Percentiles rank a stretch among this genome's conserved stretches.
These are phyloP conservation scores for Aphanomyces stellatus DNA, from an alignment of 352 stramenopile genomes.

Conservation along the genomic window DNA sequence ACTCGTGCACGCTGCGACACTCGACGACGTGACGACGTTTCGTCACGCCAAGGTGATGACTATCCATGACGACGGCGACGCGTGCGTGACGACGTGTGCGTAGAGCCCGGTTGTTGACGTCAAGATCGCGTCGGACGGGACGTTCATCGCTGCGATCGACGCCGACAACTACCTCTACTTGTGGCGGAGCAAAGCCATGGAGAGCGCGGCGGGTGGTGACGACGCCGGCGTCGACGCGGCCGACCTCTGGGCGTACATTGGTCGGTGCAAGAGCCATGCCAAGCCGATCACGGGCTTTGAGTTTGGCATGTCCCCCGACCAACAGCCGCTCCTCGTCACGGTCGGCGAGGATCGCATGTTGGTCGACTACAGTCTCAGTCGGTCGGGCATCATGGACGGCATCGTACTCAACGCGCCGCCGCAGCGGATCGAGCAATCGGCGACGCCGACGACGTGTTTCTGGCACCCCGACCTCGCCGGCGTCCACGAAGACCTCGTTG, in stretches of 20 bases:
- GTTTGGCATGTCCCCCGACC: constrained; percentile 70
- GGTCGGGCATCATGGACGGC: constrained; percentile 77
- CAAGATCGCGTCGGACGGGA: constrained; percentile 56
- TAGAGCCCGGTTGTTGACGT: constrained; percentile 56
- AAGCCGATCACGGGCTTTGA: constrained; percentile 82
- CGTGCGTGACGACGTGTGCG: neutral
- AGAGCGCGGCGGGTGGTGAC: constrained; percentile 1
- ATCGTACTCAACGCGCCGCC: constrained; percentile 68
- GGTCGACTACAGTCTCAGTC: constrained; percentile 83
- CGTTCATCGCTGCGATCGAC: constrained; percentile 74
- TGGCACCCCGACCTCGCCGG: constrained; percentile 80
- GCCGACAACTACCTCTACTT: constrained; percentile 61
- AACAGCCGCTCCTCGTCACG: constrained; percentile 70
- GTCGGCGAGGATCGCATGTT: constrained; percentile 78
- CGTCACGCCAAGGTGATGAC: constrained; percentile 43
- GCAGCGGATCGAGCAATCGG: constrained; percentile 76
- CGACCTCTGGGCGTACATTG: constrained; percentile 76
- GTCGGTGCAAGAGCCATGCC: constrained; percentile 61
- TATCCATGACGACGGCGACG: neutral
- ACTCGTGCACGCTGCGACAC: constrained; percentile 58
- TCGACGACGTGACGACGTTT: constrained; percentile 72
- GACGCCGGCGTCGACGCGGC: neutral
- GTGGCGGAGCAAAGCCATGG: constrained; percentile 47
- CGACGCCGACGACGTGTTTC: constrained; percentile 77
- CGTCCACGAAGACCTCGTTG: constrained; percentile 81